Conservation (phyloP, 1,284 basidiomycete species). For the Ceratobasidium papillatum region DNA sequence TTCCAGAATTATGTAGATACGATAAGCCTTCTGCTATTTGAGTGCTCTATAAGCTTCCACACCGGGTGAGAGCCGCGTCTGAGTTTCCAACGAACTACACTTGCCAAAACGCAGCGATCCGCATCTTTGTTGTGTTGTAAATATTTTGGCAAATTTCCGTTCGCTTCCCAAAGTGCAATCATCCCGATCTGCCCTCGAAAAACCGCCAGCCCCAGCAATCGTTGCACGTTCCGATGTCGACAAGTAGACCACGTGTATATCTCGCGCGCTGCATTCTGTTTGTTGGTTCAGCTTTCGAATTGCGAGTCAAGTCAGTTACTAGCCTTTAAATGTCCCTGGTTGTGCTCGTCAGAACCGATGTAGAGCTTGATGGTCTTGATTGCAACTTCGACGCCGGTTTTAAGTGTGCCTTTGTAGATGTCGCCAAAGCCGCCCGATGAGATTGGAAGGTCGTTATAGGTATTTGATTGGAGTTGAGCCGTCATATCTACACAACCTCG, state of each 20-base stretch:
- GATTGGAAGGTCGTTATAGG: neutral
- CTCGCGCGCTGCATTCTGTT: too few species aligned
- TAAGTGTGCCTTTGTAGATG: neutral
- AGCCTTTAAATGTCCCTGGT: slow-evolving; percentile 3
- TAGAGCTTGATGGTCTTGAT: neutral
- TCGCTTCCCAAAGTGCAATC: neutral
- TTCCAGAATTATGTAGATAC: neutral
- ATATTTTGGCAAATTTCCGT: neutral
- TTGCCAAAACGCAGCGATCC: neutral
- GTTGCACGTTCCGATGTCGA: too few species aligned
- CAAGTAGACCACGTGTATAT: too few species aligned
- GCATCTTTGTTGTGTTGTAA: neutral
- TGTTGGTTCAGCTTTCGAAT: too few species aligned
- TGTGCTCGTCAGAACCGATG: neutral
- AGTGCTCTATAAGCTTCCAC: neutral
- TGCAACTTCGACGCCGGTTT: neutral
- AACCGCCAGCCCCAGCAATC: too few species aligned
- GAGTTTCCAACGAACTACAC: too few species aligned
- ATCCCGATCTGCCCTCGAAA: too few species aligned
- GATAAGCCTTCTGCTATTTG: neutral
- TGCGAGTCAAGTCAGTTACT: neutral
- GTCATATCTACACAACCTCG: slow-evolving; percentile 5
- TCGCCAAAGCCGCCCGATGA: slow-evolving; percentile 1
- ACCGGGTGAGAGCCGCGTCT: too few species aligned
- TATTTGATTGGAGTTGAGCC: neutral